Evolutionary conservation across 108 stramenopile genomes (phyloP), one percentile per base, ranked within the genome.

Genomic region (Parmales sp.): DNA sequence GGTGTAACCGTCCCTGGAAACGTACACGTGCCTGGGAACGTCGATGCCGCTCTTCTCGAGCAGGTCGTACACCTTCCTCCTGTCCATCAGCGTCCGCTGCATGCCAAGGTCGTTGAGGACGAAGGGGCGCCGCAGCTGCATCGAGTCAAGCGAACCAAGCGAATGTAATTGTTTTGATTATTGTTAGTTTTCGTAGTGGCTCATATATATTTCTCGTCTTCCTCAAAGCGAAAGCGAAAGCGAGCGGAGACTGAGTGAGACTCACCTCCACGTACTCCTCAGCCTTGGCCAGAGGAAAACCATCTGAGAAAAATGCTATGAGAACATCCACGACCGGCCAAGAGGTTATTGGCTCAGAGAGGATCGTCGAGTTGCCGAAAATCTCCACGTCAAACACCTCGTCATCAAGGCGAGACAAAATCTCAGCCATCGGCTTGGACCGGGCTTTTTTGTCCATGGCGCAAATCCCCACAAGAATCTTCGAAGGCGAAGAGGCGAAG

Each of bases 371-470:
- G 78, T 99, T 94, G 1, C 94, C 93, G 76, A 99, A 99, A 39
- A 93, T 87, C 19, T 93, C 84, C 20, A 94, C 81, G 44, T 88
- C 82, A 69, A 94, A 89, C 23, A 73, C 39, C 9, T 38, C 69
- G 20, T 79, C 76, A 64, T 91, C 89, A n/a, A 99, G 71, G 31
- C 95, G 78, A 28, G 73, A 75, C 0, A 97, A 78, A 63, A 99
- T 99, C 51, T 97, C 95, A 19, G 79, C 84, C 98, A 99, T 99
- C 60, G 96, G 95, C 72, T 96, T 96, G 39, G 90, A 92, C 25
- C 88, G 66, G 0, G 93, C 90, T 68, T 92, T 93, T 68, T 90
- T 99, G 66, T 94, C 94, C 90, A 95, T 94, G 72, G 98, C 98
- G 67, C 98, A 99, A 22, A 99, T 90, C 0, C 98, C 98, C 1